phyloP scores from a whole-genome alignment of 2,329 filamentous ascomycete genomes.

The Scedosporium dehoogii region DNA sequence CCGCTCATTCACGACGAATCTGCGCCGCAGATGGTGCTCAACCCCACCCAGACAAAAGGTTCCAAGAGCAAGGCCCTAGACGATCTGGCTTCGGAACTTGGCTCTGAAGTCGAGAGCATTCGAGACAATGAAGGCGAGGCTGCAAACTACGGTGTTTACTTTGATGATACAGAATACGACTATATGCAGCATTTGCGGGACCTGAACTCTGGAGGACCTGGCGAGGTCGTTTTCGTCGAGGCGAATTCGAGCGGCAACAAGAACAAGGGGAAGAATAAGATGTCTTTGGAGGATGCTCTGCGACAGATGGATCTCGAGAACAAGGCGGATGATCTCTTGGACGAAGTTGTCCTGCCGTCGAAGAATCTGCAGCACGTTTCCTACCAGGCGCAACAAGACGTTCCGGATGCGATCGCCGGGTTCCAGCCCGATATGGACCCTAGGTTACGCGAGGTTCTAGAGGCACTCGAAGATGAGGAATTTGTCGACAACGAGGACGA shows the following conservation, averaged over 20 bases:
- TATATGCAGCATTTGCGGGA: constrained; percentile 99
- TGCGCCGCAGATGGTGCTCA: constrained; percentile 84
- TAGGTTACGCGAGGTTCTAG: constrained; percentile 76
- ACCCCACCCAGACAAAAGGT: constrained; percentile 43
- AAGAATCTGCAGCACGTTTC: constrained; percentile 68
- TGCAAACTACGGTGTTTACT: constrained; percentile 87
- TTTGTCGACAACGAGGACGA: constrained; percentile 81
- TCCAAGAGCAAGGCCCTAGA: constrained; percentile 54
- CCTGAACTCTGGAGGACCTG: constrained; percentile 56
- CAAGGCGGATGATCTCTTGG: constrained; percentile 49
- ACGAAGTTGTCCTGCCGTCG: constrained; percentile 66
- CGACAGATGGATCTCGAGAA: constrained; percentile 48
- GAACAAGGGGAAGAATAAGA: constrained; percentile 64
- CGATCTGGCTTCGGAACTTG: constrained; percentile 70
- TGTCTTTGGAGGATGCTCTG: constrained; percentile 74
- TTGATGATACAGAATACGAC: constrained; percentile 90
- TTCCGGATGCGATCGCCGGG: constrained; percentile 83
- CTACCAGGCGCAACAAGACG: constrained; percentile 87
- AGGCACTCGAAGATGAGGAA: constrained; percentile 89
- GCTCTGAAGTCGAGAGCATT: constrained; percentile 52
- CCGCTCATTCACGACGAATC: constrained; percentile 88
- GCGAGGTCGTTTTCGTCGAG: constrained; percentile 77
- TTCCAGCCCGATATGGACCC: constrained; percentile 99
- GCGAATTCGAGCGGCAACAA: constrained; percentile 53
- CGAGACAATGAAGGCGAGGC: constrained; percentile 92